phyloP scores from a whole-genome alignment of 495 filamentous ascomycete species.

The Staphylotrichum longicolle region DNA sequence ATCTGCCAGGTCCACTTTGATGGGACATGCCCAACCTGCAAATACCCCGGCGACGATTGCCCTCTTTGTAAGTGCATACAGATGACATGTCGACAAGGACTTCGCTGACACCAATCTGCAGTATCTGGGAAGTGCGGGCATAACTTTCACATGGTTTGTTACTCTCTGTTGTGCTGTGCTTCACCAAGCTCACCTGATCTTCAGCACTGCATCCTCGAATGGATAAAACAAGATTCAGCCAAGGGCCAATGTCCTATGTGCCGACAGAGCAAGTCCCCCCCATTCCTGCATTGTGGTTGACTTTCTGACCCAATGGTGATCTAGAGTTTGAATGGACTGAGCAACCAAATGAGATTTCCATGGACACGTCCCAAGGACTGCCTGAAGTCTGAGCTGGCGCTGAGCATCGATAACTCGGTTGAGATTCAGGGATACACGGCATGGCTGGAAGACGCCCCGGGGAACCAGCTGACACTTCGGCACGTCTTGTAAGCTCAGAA shows the following conservation, averaged over 20 bases:
- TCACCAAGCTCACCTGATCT: not conserved
- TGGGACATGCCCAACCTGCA: conserved; percentile 95
- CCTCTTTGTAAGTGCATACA: conserved; percentile 64
- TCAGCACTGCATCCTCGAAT: conserved; percentile 92
- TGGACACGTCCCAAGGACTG: conserved; percentile 21
- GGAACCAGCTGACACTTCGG: no score
- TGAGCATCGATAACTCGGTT: not conserved
- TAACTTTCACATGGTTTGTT: conserved; percentile 88
- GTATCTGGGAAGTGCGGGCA: conserved; percentile 95
- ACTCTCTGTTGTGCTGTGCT: no score
- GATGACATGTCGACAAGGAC: not conserved
- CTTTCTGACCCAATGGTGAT: conserved; percentile 2
- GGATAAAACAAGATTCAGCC: conserved; percentile 91
- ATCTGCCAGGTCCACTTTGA: conserved; percentile 99
- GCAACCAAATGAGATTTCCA: conserved; percentile 25
- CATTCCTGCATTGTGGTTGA: conserved; percentile 1
- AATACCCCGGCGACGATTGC: conserved; percentile 96
- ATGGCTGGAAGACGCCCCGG: no score
- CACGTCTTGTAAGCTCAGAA: no score
- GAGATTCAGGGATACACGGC: no score
- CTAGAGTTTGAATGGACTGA: conserved; percentile 67
- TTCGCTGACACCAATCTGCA: conserved; percentile 36
- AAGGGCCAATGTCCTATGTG: conserved; percentile 98
- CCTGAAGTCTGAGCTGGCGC: conserved; percentile 1
- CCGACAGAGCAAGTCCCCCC: conserved; percentile 71